These are phyloP conservation scores for Aspergillus versicolor DNA, from an alignment of 2,329 filamentous ascomycete species.

Conservation along the genomic window DNA sequence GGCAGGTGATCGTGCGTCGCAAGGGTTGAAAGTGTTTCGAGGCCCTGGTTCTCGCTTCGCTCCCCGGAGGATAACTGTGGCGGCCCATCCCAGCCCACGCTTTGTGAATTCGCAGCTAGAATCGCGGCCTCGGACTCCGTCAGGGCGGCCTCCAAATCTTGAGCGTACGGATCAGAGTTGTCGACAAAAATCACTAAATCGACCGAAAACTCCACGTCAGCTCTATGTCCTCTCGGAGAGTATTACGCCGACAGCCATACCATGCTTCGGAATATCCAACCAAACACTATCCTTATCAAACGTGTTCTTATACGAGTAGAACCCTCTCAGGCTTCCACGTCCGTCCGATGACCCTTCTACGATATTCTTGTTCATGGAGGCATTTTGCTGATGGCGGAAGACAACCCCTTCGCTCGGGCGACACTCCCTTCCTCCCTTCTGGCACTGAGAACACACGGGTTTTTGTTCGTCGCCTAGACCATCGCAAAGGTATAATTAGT, in stretches of 20 bases:
- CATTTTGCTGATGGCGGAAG: conserved; percentile 69
- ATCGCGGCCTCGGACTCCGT: conserved; percentile 31
- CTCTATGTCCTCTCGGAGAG: background rate
- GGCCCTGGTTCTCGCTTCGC: conserved; percentile 45
- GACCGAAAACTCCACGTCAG: conserved; percentile 2
- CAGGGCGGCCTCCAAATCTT: conserved; percentile 44
- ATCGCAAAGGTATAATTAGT: conserved; percentile 6
- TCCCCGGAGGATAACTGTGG: conserved; percentile 27
- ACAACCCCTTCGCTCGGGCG: conserved; percentile 62
- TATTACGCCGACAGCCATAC: conserved; percentile 34
- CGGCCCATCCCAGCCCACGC: conserved; percentile 35
- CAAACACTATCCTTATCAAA: conserved; percentile 62
- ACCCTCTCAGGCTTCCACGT: conserved; percentile 54
- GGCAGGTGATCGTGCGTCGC: conserved; percentile 45
- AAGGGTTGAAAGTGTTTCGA: conserved; percentile 56
- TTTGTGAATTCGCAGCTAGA: conserved; percentile 27
- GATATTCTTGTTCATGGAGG: conserved; percentile 60
- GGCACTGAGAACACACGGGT: conserved; percentile 61
- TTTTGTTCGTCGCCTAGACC: conserved; percentile 55
- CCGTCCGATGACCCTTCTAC: conserved; percentile 38
- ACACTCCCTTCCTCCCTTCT: conserved; percentile 61
- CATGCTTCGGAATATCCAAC: conserved; percentile 61
- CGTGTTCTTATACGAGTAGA: conserved; percentile 67
- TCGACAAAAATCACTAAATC: conserved; percentile 59
- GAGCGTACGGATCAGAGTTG: conserved; percentile 61